Evolutionary conservation across 2,329 filamentous ascomycete genomes (phyloP).

Genomic region (Whalleya microplaca): DNA sequence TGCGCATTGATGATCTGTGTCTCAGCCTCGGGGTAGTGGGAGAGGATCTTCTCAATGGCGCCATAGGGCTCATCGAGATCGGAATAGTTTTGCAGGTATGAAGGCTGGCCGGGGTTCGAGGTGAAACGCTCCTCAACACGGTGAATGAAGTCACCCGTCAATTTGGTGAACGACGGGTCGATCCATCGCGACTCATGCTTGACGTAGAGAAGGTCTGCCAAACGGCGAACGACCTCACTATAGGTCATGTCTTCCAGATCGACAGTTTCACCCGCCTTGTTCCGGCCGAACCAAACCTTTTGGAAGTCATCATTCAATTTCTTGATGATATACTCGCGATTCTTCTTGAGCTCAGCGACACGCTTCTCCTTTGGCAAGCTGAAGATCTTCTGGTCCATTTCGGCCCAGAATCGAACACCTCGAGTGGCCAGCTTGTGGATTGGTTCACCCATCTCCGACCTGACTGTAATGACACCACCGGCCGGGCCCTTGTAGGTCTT

Average conservation of each 20-base stretch:
- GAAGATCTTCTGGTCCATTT: conserved; percentile 99
- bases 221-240: conserved; percentile 79
- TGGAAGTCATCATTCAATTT: conserved; percentile 96
- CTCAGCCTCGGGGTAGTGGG: conserved; percentile 83
- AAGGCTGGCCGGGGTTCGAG: conserved; percentile 68
- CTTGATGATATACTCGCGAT: conserved; percentile 89
- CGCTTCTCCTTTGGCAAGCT: conserved; percentile 93
- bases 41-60: conserved; percentile 76
- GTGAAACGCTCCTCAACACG: conserved; percentile 97
- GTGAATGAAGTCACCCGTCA: conserved; percentile 95
- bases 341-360: conserved; percentile 83
- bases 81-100: conserved; percentile 85
- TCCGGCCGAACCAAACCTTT: conserved; percentile 94
- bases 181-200: conserved; percentile 93
- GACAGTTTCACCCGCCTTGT: conserved; percentile 77
- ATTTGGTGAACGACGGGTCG: conserved; percentile 76
- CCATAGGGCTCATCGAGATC: conserved; percentile 84
- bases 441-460: conserved; percentile 98
- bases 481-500: conserved; percentile 90
- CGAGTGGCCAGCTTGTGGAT: conserved; percentile 98
- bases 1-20: conserved; percentile 96
- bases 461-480: conserved; percentile 93
- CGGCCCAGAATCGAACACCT: conserved; percentile 94
- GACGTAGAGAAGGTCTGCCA: conserved; percentile 90
- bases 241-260: conserved; percentile 98